These are phyloP conservation scores for Xanthoceras sorbifolium DNA, from an alignment of 345 rosid genomes.

Conservation along the genomic window DNA sequence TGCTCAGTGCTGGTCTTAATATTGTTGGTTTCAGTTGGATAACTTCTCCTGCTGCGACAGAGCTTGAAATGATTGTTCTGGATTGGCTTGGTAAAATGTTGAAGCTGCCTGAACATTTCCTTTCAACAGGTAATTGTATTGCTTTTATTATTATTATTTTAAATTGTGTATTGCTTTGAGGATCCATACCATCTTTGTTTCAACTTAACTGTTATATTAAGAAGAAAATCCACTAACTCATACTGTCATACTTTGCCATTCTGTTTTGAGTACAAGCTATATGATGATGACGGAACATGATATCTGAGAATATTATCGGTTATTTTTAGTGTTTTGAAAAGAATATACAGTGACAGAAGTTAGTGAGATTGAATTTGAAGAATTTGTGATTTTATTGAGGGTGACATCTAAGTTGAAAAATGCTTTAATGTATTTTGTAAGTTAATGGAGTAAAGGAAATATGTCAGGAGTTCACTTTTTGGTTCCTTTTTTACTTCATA, in stretches of 20 bases:
- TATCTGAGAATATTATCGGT: not conserved
- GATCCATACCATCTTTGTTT: not conserved
- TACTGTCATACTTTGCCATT: too few relatives aligned
- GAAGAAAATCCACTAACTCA: not conserved
- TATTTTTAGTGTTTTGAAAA: not conserved
- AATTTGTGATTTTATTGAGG: not conserved
- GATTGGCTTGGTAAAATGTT: conserved; percentile 88
- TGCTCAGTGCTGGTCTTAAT: conserved; percentile 88
- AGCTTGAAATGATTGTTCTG: conserved; percentile 86
- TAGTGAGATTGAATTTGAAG: not conserved
- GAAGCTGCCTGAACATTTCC: conserved; percentile 72
- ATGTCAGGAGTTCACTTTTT: not conserved
- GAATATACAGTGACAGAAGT: not conserved
- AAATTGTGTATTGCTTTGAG: not conserved
- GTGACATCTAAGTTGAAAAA: not conserved
- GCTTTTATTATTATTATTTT: not conserved
- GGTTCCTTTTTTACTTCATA: not conserved
- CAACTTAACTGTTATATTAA: not conserved
- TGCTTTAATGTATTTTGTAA: not conserved
- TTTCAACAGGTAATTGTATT: conserved; percentile 55
- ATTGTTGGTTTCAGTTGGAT: conserved; percentile 94
- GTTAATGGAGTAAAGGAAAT: not conserved
- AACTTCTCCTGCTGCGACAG: conserved; percentile 91
- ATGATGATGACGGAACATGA: not conserved
- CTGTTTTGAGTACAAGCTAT: not conserved